These are phyloP conservation scores for Populus tremula DNA, from an alignment of 345 rosid genomes.

Conservation along the genomic window DNA sequence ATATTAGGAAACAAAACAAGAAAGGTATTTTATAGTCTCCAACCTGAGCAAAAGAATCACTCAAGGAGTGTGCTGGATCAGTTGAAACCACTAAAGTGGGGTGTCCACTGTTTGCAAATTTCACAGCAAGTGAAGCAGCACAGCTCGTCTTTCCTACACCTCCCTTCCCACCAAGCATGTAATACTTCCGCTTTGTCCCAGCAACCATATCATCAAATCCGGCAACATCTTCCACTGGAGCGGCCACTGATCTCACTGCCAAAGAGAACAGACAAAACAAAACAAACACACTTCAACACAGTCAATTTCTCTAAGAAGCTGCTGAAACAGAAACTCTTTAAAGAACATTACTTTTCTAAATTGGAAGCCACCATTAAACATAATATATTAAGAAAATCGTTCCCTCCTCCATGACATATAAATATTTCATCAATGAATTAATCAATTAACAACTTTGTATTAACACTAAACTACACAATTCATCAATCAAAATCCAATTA, in stretches of 20 bases:
- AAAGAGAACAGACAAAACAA: constrained; percentile 13
- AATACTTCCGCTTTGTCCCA: constrained; percentile 82
- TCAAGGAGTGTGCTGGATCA: constrained; percentile 95
- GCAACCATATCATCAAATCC: constrained; percentile 88
- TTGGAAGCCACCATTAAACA: not conserved
- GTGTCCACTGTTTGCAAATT: constrained; percentile 92
- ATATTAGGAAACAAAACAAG: constrained; percentile 3
- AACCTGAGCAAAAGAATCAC: constrained; percentile 98
- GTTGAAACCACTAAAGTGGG: constrained; percentile 97
- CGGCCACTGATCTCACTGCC: constrained; percentile 82
- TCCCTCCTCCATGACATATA: not conserved
- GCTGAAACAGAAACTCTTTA: not conserved
- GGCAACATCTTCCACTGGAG: constrained; percentile 62
- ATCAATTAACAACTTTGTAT: not conserved
- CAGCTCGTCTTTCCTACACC: constrained; percentile 98
- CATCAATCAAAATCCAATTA: not conserved
- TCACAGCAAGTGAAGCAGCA: constrained; percentile 97
- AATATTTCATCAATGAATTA: not conserved
- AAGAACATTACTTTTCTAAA: not conserved
- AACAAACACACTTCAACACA: not conserved
- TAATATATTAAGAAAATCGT: not conserved
- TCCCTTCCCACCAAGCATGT: constrained; percentile 97
- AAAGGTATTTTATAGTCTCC: not conserved
- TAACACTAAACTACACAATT: not conserved
- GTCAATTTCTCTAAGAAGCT: not conserved